A percentile compares a stretch with the other conserved stretches of the same genome.
These are phyloP conservation scores for Exsudoporus frostii DNA, from an alignment of 768 basidiomycete genomes.

Conservation along the genomic window DNA sequence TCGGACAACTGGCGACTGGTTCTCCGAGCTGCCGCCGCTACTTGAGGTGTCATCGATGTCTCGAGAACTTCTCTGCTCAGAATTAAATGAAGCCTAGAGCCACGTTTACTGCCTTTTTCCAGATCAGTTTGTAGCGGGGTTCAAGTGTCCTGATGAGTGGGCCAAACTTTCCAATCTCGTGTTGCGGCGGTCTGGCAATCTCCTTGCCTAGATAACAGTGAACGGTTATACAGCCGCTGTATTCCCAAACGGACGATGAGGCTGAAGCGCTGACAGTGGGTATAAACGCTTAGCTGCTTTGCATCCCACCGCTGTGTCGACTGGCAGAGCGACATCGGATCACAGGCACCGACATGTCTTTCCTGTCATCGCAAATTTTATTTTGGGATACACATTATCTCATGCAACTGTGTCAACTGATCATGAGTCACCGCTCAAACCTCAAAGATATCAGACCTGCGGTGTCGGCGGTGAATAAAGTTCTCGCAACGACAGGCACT, in stretches of 20 bases:
- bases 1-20: not conserved
- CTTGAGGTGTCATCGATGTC: not conserved
- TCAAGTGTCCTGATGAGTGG: slow-evolving; percentile 2
- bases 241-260: slow-evolving; percentile 5
- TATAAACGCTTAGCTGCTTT: not conserved
- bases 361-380: not conserved
- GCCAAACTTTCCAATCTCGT: slow-evolving; percentile 12
- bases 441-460: slow-evolving; percentile 2
- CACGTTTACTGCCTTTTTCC: slow-evolving; percentile 1
- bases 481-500: not conserved
- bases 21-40: not conserved
- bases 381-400: not conserved
- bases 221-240: not conserved
- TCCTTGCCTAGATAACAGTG: slow-evolving; percentile 1
- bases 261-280: slow-evolving; percentile 1
- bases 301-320: not conserved
- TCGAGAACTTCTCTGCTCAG: not conserved
- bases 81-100: not conserved
- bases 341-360: not conserved
- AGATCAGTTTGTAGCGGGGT: slow-evolving; percentile 5
- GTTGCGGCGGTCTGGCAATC: slow-evolving; percentile 4
- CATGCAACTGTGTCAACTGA: not conserved
- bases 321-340: not conserved
- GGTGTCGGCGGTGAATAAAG: not conserved
- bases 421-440: slow-evolving; percentile 1